These are phyloP conservation scores for Rutidosis leptorrhynchoides DNA, from an alignment of 129 eudicot species.

Conservation along the genomic window DNA sequence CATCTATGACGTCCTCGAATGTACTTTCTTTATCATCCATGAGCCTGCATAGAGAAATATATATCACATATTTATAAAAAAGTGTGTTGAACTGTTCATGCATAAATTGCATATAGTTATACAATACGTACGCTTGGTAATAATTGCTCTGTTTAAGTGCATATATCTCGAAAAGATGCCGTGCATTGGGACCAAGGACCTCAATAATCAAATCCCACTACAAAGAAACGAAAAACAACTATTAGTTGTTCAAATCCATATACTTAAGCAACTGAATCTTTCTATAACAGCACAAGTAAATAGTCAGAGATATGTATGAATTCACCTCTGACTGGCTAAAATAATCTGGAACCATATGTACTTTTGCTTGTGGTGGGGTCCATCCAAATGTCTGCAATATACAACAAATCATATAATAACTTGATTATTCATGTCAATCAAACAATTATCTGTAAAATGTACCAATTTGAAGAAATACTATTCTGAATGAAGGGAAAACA, in stretches of 20 bases:
- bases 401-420: slow-evolving; percentile 4
- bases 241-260: slow-evolving; percentile 17
- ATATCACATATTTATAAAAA: background rate
- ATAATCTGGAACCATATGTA: slow-evolving; percentile 69
- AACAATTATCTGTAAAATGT: background rate
- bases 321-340: slow-evolving; percentile 78
- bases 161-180: no score
- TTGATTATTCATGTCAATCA: background rate
- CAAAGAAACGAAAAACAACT: slow-evolving; percentile 21
- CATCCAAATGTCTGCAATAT: slow-evolving; percentile 81
- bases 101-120: background rate
- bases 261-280: background rate
- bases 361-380: slow-evolving; percentile 86
- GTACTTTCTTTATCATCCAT: no score
- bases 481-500: slow-evolving; percentile 3
- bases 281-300: slow-evolving; percentile 1
- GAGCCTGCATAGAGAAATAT: slow-evolving; percentile 36
- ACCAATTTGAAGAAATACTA: slow-evolving; percentile 5
- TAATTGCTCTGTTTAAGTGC: no score
- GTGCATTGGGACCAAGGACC: no score
- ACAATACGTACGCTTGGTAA: no score
- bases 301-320: slow-evolving; percentile 15
- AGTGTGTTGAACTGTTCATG: background rate
- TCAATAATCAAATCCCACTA: no score
- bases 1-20: no score